A percentile compares a stretch with the other conserved stretches of the same genome.
phyloP scores from a whole-genome alignment of 768 basidiomycete genomes.

The Leccinum olivaceopallidum region DNA sequence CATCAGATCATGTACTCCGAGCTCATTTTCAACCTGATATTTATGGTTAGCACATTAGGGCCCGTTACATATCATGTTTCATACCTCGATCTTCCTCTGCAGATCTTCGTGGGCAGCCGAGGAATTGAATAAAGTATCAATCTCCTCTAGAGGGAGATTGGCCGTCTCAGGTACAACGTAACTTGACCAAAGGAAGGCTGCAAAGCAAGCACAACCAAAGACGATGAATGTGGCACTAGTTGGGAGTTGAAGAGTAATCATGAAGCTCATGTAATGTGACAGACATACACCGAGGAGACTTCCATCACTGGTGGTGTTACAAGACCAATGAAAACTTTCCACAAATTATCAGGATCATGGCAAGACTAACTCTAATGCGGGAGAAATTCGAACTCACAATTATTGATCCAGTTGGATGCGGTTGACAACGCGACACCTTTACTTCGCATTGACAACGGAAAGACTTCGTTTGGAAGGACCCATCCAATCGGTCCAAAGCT shows the following conservation, averaged over 20 bases:
- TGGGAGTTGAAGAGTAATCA: neutral
- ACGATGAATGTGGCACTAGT: slow-evolving; percentile 65
- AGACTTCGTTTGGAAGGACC: slow-evolving; percentile 84
- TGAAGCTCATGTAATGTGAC: neutral
- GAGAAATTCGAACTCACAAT: slow-evolving; percentile 47
- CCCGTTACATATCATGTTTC: neutral
- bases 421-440: slow-evolving; percentile 84
- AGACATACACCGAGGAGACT: slow-evolving; percentile 55
- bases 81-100: slow-evolving; percentile 52
- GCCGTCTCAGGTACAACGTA: slow-evolving; percentile 75
- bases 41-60: neutral
- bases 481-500: slow-evolving; percentile 82
- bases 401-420: slow-evolving; percentile 85
- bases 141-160: slow-evolving; percentile 72
- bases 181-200: slow-evolving; percentile 72
- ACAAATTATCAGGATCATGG: slow-evolving; percentile 6
- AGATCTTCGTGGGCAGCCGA: slow-evolving; percentile 58
- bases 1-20: slow-evolving; percentile 51
- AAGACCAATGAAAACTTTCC: slow-evolving; percentile 71
- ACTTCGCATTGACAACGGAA: slow-evolving; percentile 75
- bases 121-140: slow-evolving; percentile 66
- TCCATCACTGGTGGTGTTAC: slow-evolving; percentile 68
- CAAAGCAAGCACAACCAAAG: slow-evolving; percentile 63
- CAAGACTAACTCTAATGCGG: neutral
- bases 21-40: slow-evolving; percentile 55